Percentiles rank a stretch among this genome's conserved stretches.
Evolutionary conservation across 2,329 filamentous ascomycete species (phyloP).

Genomic region (Verticillium dahliae): DNA sequence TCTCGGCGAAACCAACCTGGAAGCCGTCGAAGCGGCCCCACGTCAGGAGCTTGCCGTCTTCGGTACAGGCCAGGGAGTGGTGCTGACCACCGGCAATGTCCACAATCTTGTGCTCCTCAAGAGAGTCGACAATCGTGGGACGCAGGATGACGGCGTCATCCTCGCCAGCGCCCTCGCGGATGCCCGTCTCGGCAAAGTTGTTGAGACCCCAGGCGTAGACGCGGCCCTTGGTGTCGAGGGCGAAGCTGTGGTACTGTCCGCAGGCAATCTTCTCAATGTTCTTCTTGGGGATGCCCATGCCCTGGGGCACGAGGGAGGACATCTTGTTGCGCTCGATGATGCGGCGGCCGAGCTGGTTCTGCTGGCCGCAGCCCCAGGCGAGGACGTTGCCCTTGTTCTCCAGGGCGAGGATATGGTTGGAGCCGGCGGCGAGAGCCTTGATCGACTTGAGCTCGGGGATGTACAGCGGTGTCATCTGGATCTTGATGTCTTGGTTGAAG

Average conservation of each 20-base stretch:
- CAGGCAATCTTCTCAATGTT: conserved; percentile 59
- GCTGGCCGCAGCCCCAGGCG: conserved; percentile 68
- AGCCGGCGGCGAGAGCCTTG: conserved; percentile 55
- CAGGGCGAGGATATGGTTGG: conserved; percentile 66
- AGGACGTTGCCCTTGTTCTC: conserved; percentile 58
- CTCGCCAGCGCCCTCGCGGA: conserved; percentile 52
- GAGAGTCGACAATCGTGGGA: conserved; percentile 59
- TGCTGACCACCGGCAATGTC: conserved; percentile 64
- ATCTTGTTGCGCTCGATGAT: conserved; percentile 56
- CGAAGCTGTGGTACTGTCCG: conserved; percentile 79
- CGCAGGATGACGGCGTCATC: conserved; percentile 67
- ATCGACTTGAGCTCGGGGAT: conserved; percentile 60
- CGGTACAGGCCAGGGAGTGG: conserved; percentile 62
- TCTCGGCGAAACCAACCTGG: conserved; percentile 50
- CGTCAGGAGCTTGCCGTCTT: conserved; percentile 48
- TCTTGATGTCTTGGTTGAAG: conserved; percentile 47
- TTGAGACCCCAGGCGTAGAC: conserved; percentile 84
- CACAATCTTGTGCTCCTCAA: conserved; percentile 57
- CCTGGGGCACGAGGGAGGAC: conserved; percentile 54
- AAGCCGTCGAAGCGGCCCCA: conserved; percentile 55
- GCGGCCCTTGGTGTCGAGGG: conserved; percentile 61
- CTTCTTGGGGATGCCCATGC: conserved; percentile 53
- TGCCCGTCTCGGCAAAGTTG: conserved; percentile 75
- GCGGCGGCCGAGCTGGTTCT: conserved; percentile 55
- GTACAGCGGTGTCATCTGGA: conserved; percentile 37